phyloP scores from a whole-genome alignment of 768 basidiomycete genomes.

The Trametes cubensis region DNA sequence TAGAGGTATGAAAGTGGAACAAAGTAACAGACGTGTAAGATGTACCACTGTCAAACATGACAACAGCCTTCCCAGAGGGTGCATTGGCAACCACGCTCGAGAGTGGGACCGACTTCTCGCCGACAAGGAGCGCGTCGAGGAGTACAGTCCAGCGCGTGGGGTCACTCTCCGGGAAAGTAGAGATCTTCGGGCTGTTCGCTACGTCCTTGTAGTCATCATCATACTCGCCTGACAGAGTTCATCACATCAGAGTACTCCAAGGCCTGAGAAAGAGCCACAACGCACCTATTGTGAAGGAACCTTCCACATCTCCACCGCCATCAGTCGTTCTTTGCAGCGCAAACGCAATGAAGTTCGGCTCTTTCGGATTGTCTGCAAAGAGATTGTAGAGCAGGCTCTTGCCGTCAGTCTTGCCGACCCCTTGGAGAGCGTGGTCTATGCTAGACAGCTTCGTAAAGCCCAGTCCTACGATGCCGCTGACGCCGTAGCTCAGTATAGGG shows the following conservation, averaged over 20 bases:
- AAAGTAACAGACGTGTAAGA: constrained; percentile 66
- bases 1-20: background rate
- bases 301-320: constrained; percentile 55
- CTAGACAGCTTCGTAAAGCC: constrained; percentile 79
- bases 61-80: constrained; percentile 72
- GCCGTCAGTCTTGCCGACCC: constrained; percentile 62
- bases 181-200: constrained; percentile 56
- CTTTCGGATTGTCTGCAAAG: constrained; percentile 64
- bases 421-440: constrained; percentile 60
- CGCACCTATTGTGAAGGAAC: constrained; percentile 73
- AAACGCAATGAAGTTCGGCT: constrained; percentile 84
- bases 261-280: background rate
- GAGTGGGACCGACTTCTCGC: constrained; percentile 52
- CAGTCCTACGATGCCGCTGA: constrained; percentile 71
- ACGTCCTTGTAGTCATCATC: constrained; percentile 65
- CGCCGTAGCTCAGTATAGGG: constrained; percentile 72
- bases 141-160: constrained; percentile 79
- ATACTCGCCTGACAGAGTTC: constrained; percentile 54
- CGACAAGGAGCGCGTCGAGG: constrained; percentile 71
- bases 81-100: constrained; percentile 57
- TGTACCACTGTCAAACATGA: constrained; percentile 79
- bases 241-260: background rate
- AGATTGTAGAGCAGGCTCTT: constrained; percentile 76
- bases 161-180: constrained; percentile 69
- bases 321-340: constrained; percentile 65